phyloP scores from a whole-genome alignment of 1,284 basidiomycete genomes.

The Apiotrichum laibachii region DNA sequence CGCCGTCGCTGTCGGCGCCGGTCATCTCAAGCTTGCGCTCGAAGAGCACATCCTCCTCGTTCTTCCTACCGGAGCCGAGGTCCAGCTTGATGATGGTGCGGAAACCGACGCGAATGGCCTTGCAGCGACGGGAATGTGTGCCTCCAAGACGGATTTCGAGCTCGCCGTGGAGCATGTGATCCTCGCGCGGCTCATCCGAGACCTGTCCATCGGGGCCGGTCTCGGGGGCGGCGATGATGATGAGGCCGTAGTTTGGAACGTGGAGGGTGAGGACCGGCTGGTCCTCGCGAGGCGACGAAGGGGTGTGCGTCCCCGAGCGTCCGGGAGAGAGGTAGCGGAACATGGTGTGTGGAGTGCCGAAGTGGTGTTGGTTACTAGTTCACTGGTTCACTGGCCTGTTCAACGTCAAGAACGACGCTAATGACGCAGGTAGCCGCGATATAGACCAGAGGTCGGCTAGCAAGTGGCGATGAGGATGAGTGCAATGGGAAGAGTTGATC shows the following conservation, averaged over 20 bases:
- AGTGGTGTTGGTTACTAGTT: not conserved
- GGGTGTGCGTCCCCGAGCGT: not conserved
- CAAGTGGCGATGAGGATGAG: too few relatives aligned
- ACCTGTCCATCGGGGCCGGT: not conserved
- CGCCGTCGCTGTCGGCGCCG: slow-evolving; percentile 26
- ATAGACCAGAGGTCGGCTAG: too few relatives aligned
- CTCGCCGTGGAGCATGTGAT: slow-evolving; percentile 19
- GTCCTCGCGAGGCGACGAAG: not conserved
- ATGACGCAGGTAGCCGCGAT: too few relatives aligned
- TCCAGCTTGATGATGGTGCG: slow-evolving; percentile 18
- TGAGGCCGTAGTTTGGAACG: slow-evolving; percentile 16
- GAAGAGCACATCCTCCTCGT: slow-evolving; percentile 22
- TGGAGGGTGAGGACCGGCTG: slow-evolving; percentile 11
- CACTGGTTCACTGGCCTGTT: too few relatives aligned
- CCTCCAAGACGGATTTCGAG: slow-evolving; percentile 13
- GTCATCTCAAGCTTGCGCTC: slow-evolving; percentile 25
- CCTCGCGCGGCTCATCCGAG: slow-evolving; percentile 17
- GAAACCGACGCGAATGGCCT: slow-evolving; percentile 20
- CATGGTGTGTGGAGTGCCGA: not conserved
- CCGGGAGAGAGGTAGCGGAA: slow-evolving; percentile 5
- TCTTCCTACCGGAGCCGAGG: slow-evolving; percentile 10
- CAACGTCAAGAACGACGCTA: too few relatives aligned
- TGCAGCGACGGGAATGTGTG: slow-evolving; percentile 4
- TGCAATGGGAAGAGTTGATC: too few relatives aligned
- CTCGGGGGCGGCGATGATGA: slow-evolving; percentile 15